These are phyloP conservation scores for Vaccinium myrtillus DNA, from an alignment of 148 eudicot genomes.

Conservation along the genomic window DNA sequence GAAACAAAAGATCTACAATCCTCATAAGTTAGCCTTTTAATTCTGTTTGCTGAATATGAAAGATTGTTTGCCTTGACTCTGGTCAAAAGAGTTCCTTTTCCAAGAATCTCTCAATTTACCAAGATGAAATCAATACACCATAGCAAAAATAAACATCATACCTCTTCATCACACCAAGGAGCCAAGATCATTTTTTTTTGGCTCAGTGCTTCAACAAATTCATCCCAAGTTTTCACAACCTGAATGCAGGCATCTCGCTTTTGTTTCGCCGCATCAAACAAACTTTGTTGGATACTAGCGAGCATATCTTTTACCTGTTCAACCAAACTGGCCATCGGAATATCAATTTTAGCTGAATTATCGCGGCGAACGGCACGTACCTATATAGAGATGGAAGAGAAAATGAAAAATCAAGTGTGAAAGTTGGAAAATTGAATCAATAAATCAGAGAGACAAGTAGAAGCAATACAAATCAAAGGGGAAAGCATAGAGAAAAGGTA, in stretches of 20 bases:
- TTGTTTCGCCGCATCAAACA: slow-evolving; percentile 69
- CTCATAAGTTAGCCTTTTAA: neutral
- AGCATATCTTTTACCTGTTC: slow-evolving; percentile 57
- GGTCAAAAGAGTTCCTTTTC: neutral
- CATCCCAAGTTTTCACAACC: slow-evolving; percentile 83
- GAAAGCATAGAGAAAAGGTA: neutral
- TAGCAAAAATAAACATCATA: slow-evolving; percentile 24
- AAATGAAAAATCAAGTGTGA: neutral
- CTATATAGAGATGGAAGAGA: slow-evolving; percentile 30
- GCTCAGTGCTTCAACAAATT: slow-evolving; percentile 76
- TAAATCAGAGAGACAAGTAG: neutral
- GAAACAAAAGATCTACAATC: neutral
- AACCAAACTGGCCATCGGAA: slow-evolving; percentile 64
- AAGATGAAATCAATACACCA: neutral
- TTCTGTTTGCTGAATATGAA: neutral
- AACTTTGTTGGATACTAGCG: slow-evolving; percentile 61
- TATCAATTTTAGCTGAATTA: slow-evolving; percentile 62
- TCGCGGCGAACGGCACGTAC: slow-evolving; percentile 92
- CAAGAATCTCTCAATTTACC: neutral
- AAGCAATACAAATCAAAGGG: neutral
- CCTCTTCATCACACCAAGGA: slow-evolving; percentile 99
- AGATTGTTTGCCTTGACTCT: neutral
- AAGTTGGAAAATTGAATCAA: neutral
- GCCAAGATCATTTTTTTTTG: slow-evolving; percentile 92
- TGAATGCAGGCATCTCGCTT: slow-evolving; percentile 82